Evolutionary conservation across 495 filamentous ascomycete genomes (phyloP).

Genomic region (Melanomma pulvis-pyrius): DNA sequence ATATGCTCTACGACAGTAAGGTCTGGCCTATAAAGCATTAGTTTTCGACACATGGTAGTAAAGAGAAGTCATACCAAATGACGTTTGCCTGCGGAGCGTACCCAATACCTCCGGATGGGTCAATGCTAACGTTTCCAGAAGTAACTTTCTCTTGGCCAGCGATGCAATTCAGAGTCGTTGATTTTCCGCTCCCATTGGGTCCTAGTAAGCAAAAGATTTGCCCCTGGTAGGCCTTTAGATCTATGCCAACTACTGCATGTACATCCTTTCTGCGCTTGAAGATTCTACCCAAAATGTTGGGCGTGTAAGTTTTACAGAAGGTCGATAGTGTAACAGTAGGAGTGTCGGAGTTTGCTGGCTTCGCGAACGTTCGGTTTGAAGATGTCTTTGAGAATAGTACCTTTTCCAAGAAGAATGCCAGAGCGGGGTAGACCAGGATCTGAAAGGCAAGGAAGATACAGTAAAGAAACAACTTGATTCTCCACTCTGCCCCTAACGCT

Average conservation of each 20-base stretch:
- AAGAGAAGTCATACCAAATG: background rate
- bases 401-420: constrained; percentile 70
- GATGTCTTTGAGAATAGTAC: constrained; percentile 65
- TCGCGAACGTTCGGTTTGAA: constrained; percentile 75
- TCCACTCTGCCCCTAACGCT: background rate
- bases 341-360: constrained; percentile 53
- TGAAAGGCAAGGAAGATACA: constrained; percentile 73
- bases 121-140: constrained; percentile 69
- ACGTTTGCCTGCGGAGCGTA: constrained; percentile 64
- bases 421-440: constrained; percentile 68
- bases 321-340: constrained; percentile 59
- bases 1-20: constrained; percentile 83
- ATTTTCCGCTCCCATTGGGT: constrained; percentile 82
- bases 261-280: constrained; percentile 58
- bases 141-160: constrained; percentile 76
- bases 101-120: constrained; percentile 72
- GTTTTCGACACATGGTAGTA: constrained; percentile 54
- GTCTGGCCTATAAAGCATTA: constrained; percentile 70
- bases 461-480: constrained; percentile 40
- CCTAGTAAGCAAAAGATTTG: constrained; percentile 82
- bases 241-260: constrained; percentile 69
- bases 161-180: constrained; percentile 57
- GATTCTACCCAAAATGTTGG: constrained; percentile 49
- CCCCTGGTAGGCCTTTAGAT: constrained; percentile 66
- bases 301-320: constrained; percentile 74